Evolutionary conservation across 1,284 basidiomycete genomes (phyloP), one percentile per base, ranked within the genome.

Genomic region (Cystobasidium pallidum): DNA sequence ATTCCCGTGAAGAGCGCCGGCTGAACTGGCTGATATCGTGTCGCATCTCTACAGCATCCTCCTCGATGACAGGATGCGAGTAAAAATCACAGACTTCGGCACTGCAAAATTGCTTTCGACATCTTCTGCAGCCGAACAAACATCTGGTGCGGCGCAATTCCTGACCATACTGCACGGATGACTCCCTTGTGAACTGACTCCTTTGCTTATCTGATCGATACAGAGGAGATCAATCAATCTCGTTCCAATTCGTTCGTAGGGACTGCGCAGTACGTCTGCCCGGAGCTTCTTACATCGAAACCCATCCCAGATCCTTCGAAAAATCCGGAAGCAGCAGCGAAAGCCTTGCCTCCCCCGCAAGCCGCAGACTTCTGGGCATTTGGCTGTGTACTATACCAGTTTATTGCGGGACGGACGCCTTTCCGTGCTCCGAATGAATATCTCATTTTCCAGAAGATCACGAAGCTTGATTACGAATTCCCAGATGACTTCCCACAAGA

Each of bases 51-150:
- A 21, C 71, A 86, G 85, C 81, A 86, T 98, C 51, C 84, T 99
- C 17, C 85, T 98, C 49, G 92, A 94, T 78, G 86, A 87, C 61
- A 85, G 88, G 24, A 91, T 88, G 82, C 87, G 92, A 63, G 87
- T 97, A 81, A 97, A 95, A 82, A 87, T 99, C 24, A 92, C 94
- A 32, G 96, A 99, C 82, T 99, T 99, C 82, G 96, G 96, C 11
- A 96, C 93, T 21, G 94, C 92, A 39, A 95, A 95, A 82, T 85
- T 95, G 19, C 66, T 78, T 34, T 67, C 47, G 41, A 64, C 43
- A 13, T 36, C 61, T 7, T 43, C 43, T 8, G 19, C 57, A 30
- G 57, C 58, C 24, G 68, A 71, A 36, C 24, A 30, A 30, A 1
- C 41, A 17, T 8, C 62, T 28, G 62, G 67, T 70, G 21, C 24